A percentile compares a stretch with the other conserved stretches of the same genome.
phyloP scores from a whole-genome alignment of 495 filamentous ascomycete genomes.

The Choiromyces venosus region DNA sequence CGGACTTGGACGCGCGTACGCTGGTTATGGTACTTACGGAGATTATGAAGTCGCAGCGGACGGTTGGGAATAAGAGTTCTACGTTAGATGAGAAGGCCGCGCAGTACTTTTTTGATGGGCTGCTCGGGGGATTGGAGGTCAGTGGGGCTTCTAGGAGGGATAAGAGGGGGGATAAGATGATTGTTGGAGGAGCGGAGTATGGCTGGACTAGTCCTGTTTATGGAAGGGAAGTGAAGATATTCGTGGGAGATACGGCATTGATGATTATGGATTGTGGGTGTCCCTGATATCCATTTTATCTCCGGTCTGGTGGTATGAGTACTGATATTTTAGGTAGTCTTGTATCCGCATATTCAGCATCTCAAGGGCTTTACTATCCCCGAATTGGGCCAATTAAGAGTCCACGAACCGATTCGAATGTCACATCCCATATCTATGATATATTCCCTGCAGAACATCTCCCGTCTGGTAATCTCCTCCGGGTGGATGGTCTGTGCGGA shows the following conservation, averaged over 20 bases:
- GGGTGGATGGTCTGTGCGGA: conserved; percentile 41
- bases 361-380: conserved; percentile 41
- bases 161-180: conserved; percentile 33
- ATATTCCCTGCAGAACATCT: conserved; percentile 31
- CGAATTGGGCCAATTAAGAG: conserved; percentile 37
- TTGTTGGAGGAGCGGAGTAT: conserved; percentile 39
- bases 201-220: conserved; percentile 28
- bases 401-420: conserved; percentile 37
- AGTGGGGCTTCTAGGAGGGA: conserved; percentile 18
- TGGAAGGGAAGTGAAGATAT: conserved; percentile 39
- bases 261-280: conserved; percentile 42
- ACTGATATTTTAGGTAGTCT: conserved; percentile 25
- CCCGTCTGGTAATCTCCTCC: conserved; percentile 39
- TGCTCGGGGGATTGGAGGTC: conserved; percentile 37
- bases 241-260: conserved; percentile 41
- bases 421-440: conserved; percentile 37
- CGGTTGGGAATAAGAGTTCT: conserved; percentile 20
- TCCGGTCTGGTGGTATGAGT: neutral
- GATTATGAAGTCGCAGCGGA: conserved; percentile 37
- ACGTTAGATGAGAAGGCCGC: conserved; percentile 16
- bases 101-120: conserved; percentile 37
- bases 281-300: neutral
- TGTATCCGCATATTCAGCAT: conserved; percentile 39
- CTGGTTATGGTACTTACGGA: conserved; percentile 40
- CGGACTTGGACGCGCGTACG: conserved; percentile 36